Evolutionary conservation across 2,329 filamentous ascomycete species (phyloP).

Genomic region (Cordyceps farinosa): DNA sequence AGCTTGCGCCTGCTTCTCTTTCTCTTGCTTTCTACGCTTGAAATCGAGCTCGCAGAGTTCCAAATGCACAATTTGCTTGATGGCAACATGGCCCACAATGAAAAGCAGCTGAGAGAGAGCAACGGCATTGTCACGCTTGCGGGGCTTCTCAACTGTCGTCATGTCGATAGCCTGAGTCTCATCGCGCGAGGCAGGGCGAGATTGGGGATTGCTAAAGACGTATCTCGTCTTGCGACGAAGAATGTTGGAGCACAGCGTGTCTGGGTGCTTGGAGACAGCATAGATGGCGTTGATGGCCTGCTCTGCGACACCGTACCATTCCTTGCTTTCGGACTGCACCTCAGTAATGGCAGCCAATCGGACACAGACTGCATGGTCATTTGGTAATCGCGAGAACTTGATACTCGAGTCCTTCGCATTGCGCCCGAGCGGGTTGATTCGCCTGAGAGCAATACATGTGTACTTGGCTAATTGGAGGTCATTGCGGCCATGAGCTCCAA

Average conservation of each 20-base stretch:
- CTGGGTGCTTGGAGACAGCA: conserved; percentile 86
- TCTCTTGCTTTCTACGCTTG: conserved; percentile 90
- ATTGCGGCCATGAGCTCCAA: conserved; percentile 73
- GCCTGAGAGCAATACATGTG: conserved; percentile 86
- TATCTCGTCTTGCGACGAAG: conserved; percentile 79
- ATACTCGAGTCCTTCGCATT: conserved; percentile 68
- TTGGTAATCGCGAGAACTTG: conserved; percentile 75
- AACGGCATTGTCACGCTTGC: conserved; percentile 64
- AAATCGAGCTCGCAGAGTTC: conserved; percentile 98
- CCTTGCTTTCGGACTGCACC: conserved; percentile 82
- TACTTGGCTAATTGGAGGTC: conserved; percentile 91
- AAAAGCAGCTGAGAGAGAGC: conserved; percentile 88
- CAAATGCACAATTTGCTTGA: conserved; percentile 98
- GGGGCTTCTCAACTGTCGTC: conserved; percentile 40
- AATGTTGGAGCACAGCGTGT: conserved; percentile 87
- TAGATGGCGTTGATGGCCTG: conserved; percentile 97
- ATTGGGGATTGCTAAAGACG: conserved; percentile 60
- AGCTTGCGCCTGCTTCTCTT: conserved; percentile 61
- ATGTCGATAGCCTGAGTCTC: conserved; percentile 38
- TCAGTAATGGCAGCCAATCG: conserved; percentile 82
- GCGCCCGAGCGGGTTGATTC: conserved; percentile 83
- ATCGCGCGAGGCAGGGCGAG: conserved; percentile 48
- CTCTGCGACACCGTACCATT: conserved; percentile 94
- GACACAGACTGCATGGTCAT: conserved; percentile 83
- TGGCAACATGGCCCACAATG: conserved; percentile 91